phyloP scores from a whole-genome alignment of 2,329 filamentous ascomycete species.

The Penicillium verrucosum region DNA sequence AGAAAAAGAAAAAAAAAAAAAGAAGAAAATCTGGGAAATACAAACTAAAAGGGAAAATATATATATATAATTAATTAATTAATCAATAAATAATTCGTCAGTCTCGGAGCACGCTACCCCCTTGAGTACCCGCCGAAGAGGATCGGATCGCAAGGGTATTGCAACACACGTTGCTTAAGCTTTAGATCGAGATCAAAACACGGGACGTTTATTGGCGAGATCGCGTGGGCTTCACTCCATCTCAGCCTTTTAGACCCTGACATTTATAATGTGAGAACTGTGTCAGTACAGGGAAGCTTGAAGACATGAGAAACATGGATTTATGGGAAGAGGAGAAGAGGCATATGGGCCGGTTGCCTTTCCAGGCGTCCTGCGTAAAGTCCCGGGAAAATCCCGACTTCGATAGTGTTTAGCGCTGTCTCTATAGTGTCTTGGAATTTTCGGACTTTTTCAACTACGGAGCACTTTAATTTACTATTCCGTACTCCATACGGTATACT shows the following conservation, averaged over 20 bases:
- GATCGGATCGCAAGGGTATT: conserved; percentile 8
- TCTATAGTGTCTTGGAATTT: not conserved
- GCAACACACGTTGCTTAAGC: conserved; percentile 18
- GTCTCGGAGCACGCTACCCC: conserved; percentile 13
- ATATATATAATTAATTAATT: no score
- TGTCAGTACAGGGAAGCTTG: not conserved
- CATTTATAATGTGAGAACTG: not conserved
- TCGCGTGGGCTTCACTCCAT: conserved; percentile 10
- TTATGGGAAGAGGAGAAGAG: not conserved
- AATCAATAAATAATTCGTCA: conserved; percentile 1
- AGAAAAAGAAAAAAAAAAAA: not conserved
- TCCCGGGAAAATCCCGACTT: not conserved
- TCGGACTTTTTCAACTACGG: not conserved
- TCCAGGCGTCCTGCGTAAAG: conserved; percentile 22
- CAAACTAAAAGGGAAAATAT: not conserved
- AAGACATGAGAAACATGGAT: conserved; percentile 3
- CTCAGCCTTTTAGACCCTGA: not conserved
- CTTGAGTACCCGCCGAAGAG: conserved; percentile 13
- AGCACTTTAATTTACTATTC: not conserved
- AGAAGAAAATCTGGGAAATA: not conserved
- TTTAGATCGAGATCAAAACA: conserved; percentile 27
- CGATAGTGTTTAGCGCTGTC: not conserved
- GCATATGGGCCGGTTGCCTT: conserved; percentile 16
- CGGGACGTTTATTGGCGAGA: conserved; percentile 20
- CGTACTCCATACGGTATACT: no score